Evolutionary conservation across 2,329 filamentous ascomycete genomes (phyloP), one percentile per base, ranked within the genome.

Genomic region (Rhexocercosporidium sp.): DNA sequence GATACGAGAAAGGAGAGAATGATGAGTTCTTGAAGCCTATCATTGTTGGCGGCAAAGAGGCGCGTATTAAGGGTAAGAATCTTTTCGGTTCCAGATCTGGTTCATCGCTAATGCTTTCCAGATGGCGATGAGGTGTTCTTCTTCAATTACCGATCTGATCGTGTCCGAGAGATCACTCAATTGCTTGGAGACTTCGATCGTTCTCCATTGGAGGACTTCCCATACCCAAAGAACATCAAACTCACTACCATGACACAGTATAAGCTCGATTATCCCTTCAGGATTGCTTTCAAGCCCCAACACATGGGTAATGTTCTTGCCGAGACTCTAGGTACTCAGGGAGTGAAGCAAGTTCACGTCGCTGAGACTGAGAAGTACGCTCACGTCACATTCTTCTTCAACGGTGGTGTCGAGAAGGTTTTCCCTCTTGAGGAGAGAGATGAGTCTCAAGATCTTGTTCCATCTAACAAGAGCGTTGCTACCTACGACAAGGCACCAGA

Each of bases 81-180:
- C 44, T n/a, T n/a, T n/a, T n/a, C 37, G 29, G 27, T n/a, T 18
- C 12, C 6, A 34, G 12, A 1, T n/a, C 4, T 59, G 6, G 3
- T 16, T 39, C n/a, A 16, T 53, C 53, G 62, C 70, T 74, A 68
- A 68, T 72, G 69, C 3, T 31, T 63, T 41, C 27, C 71, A 94
- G 94, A 98, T 78, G 86, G 92, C 73, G 96, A 99, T 78, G 95
- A 93, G 63, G 87, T 98, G 76, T 98, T 98, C 88, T 98, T 98
- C 89, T 99, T 99, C 92, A 99, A 99, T 89, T 99, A 99, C 87
- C 93, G 96, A 77, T 98, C 96, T 66, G 96, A 99, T 80, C 94
- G 96, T 80, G 95, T 95, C 62, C 92, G 96, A 75, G 96, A 99
- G 81, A 92, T 99, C 79, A 97, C 94, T 59, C 96, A 98, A 83